A percentile compares a stretch with the other conserved stretches of the same genome.
These are phyloP conservation scores for Camelina laxa DNA, from an alignment of 345 rosid genomes.

Conservation along the genomic window DNA sequence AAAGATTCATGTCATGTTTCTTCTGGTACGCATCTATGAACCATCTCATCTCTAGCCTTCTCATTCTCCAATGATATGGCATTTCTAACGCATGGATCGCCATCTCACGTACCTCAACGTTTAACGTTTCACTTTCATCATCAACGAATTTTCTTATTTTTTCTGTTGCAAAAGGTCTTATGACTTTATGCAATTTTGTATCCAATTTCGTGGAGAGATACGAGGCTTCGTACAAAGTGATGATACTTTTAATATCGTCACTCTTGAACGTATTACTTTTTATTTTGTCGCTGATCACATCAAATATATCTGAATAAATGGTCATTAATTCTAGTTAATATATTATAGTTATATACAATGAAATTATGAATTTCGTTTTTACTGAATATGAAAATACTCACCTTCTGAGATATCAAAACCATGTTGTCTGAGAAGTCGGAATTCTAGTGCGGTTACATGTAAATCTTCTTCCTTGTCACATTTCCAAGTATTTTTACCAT, in stretches of 20 bases:
- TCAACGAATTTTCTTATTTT: conserved; percentile 21
- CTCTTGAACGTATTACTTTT: conserved; percentile 22
- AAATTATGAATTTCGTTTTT: too few species aligned
- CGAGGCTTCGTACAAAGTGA: conserved; percentile 51
- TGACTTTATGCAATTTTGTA: conserved; percentile 40
- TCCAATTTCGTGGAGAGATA: conserved; percentile 42
- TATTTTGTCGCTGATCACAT: conserved; percentile 41
- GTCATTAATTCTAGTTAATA: not conserved
- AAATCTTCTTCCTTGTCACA: conserved; percentile 20
- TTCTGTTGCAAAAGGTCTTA: conserved; percentile 43
- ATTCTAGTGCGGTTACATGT: conserved; percentile 27
- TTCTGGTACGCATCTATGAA: conserved; percentile 42
- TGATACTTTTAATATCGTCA: conserved; percentile 22
- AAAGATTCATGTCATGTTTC: conserved; percentile 15
- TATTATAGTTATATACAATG: too few species aligned
- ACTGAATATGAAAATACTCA: not conserved
- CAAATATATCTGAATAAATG: conserved; percentile 39
- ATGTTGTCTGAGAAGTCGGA: conserved; percentile 45
- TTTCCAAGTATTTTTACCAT: not conserved
- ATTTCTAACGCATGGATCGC: conserved; percentile 39
- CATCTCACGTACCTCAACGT: conserved; percentile 6
- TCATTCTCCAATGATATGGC: conserved; percentile 40
- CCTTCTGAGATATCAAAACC: conserved; percentile 36
- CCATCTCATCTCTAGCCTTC: conserved; percentile 39
- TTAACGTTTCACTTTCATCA: not conserved